Conservation (phyloP, 2,329 filamentous ascomycete species). For the Venturia asperata region DNA sequence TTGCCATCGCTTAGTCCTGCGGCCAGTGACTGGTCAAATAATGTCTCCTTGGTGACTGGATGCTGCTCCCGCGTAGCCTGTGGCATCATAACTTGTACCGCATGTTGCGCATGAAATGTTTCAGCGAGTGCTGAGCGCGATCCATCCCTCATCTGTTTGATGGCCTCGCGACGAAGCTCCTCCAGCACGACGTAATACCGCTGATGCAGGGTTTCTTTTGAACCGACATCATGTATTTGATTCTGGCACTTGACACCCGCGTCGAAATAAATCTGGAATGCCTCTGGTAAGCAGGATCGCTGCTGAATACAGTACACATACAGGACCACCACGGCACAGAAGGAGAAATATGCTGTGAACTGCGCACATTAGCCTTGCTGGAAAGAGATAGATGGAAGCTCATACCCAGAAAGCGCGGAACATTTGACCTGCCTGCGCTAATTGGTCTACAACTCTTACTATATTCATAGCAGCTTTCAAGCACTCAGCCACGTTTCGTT, state of each 20-base stretch:
- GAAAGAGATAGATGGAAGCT: neutral
- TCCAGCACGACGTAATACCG: slow-evolving; percentile 49
- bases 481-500: slow-evolving; percentile 38
- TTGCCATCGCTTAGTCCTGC: neutral
- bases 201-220: slow-evolving; percentile 32
- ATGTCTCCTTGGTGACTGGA: neutral
- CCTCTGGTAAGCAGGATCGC: slow-evolving; percentile 39
- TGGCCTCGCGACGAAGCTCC: slow-evolving; percentile 41
- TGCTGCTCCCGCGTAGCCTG: neutral
- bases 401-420: neutral
- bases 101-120: neutral
- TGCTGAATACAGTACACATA: slow-evolving; percentile 50
- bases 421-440: slow-evolving; percentile 33
- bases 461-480: slow-evolving; percentile 42
- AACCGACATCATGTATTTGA: slow-evolving; percentile 28
- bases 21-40: neutral
- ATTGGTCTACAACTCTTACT: slow-evolving; percentile 39
- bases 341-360: slow-evolving; percentile 49
- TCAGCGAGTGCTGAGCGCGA: slow-evolving; percentile 20
- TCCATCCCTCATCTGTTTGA: slow-evolving; percentile 27
- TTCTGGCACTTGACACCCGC: slow-evolving; percentile 22
- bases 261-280: slow-evolving; percentile 43
- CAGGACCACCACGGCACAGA: slow-evolving; percentile 48
- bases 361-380: neutral
- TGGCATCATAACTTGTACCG: neutral